Conservation (phyloP, 176 grass and related monocot genomes). For the Cenchrus purpureus region DNA sequence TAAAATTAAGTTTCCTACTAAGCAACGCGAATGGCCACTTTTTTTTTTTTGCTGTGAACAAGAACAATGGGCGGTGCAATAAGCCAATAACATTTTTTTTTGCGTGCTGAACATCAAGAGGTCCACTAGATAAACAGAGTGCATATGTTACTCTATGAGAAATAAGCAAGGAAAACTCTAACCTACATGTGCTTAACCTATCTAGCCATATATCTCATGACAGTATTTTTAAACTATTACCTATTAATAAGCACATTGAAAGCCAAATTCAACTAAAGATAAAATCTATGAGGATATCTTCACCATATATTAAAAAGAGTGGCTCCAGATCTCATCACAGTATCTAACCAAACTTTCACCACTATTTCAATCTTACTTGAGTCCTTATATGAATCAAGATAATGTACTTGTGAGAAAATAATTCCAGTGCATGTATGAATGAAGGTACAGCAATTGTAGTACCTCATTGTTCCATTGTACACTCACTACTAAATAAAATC, state of each 20-base stretch:
- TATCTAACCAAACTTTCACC: background rate
- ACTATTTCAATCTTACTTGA: conserved; percentile 18
- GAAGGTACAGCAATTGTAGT: background rate
- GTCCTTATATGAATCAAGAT: background rate
- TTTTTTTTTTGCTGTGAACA: background rate
- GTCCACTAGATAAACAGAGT: background rate
- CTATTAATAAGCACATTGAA: background rate
- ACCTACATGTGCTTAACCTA: background rate
- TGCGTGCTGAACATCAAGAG: background rate
- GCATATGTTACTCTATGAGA: background rate
- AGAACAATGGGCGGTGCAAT: background rate
- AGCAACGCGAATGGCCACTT: background rate
- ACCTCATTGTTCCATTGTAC: background rate
- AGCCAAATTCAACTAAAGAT: background rate
- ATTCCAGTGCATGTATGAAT: background rate
- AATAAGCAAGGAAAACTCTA: background rate
- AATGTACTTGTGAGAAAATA: background rate
- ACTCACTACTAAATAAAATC: background rate
- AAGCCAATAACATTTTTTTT: background rate
- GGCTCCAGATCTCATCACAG: background rate
- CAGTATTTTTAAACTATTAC: background rate
- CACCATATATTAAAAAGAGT: background rate
- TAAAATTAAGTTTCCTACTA: background rate
- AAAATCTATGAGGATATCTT: conserved; percentile 12
- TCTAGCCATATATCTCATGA: background rate